Conservation (phyloP, 2,329 filamentous ascomycete species). For the Aspergillus intermedius region DNA sequence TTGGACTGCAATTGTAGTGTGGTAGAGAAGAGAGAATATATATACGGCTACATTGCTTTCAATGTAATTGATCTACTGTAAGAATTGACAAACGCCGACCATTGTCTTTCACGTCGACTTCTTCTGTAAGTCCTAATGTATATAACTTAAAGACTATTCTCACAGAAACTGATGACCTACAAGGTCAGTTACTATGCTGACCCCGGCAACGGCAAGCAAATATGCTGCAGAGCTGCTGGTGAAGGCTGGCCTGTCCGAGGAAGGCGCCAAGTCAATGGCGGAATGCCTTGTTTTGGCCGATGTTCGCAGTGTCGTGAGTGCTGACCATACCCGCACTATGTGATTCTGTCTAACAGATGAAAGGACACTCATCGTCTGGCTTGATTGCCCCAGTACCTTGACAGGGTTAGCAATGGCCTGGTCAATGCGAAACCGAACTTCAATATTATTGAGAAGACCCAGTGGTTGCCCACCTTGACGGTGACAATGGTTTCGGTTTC, state of each 20-base stretch:
- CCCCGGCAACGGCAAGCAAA: not conserved
- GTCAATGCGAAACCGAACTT: not conserved
- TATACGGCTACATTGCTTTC: too few species aligned
- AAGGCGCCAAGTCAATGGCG: constrained; percentile 1
- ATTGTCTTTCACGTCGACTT: not conserved
- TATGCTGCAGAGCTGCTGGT: not conserved
- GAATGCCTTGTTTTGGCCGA: constrained; percentile 1
- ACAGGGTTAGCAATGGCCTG: not conserved
- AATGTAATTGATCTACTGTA: too few species aligned
- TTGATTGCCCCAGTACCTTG: not conserved
- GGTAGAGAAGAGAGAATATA: not conserved
- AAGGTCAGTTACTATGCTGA: not conserved
- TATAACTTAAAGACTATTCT: not conserved
- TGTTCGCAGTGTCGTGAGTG: constrained; percentile 1
- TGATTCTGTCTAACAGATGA: not conserved
- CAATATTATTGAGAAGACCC: not conserved
- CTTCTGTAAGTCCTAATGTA: not conserved
- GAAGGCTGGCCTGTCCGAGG: not conserved
- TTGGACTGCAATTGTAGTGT: not conserved
- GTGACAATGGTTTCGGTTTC: not conserved
- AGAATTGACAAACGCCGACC: too few species aligned
- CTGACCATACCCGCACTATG: not conserved
- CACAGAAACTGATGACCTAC: not conserved
- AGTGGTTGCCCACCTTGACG: not conserved
- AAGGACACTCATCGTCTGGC: not conserved